phyloP scores from a whole-genome alignment of 1,139 yeast species.

The Blastobotrys serpentis region DNA sequence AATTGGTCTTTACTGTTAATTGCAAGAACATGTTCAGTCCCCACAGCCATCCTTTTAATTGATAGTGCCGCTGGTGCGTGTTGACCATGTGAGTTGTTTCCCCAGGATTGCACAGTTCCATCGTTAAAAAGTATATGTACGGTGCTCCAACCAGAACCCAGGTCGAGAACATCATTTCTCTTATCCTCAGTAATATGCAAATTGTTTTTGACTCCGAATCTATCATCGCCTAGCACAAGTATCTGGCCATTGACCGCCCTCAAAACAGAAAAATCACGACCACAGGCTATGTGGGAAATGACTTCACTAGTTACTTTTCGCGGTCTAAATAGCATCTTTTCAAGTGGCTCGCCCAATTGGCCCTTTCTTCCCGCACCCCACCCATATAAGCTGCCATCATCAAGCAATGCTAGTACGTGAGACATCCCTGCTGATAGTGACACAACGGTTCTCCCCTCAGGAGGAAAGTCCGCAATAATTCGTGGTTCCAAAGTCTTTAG shows the following conservation, averaged over 20 bases:
- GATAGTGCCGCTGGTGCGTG: constrained; percentile 31
- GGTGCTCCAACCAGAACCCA: constrained; percentile 80
- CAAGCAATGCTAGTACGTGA: constrained; percentile 51
- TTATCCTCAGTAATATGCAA: constrained; percentile 24
- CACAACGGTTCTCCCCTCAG: constrained; percentile 23
- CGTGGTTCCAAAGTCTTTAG: constrained; percentile 8
- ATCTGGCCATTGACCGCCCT: constrained; percentile 23
- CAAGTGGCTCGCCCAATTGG: constrained; percentile 47
- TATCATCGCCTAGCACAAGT: constrained; percentile 27
- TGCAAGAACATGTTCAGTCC: constrained; percentile 85
- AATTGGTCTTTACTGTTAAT: constrained; percentile 41
- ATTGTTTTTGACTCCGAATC: constrained; percentile 21
- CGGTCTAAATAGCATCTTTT: constrained; percentile 30
- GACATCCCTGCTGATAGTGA: constrained; percentile 52
- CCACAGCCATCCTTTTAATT: constrained; percentile 45
- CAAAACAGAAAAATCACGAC: constrained; percentile 37
- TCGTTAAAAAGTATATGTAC: constrained; percentile 46
- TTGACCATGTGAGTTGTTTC: constrained; percentile 81
- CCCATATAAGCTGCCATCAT: constrained; percentile 54
- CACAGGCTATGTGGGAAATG: constrained; percentile 32
- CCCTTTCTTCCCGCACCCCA: constrained; percentile 86
- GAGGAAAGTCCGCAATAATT: constrained; percentile 25
- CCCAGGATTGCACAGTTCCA: constrained; percentile 49
- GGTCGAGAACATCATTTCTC: constrained; percentile 17
- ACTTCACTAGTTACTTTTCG: constrained; percentile 9